Percentiles rank a stretch among this genome's conserved stretches.
Evolutionary conservation across 2,329 filamentous ascomycete genomes (phyloP).

Genomic region (Microdochium trichocladiopsis): DNA sequence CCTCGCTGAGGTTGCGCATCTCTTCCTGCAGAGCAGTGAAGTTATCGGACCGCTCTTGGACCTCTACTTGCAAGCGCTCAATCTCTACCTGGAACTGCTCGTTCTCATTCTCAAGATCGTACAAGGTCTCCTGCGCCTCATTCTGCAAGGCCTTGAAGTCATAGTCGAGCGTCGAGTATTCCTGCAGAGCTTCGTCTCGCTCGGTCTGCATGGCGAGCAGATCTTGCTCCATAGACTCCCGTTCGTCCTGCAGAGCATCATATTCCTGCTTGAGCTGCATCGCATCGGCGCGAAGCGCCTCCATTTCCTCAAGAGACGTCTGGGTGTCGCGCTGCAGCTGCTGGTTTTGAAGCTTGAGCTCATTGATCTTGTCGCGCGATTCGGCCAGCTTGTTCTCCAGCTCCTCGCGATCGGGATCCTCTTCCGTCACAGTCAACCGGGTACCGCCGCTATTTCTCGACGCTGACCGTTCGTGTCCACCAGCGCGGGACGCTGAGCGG

Average conservation of each 20-base stretch:
- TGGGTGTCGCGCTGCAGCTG: constrained; percentile 79
- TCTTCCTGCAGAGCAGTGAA: constrained; percentile 88
- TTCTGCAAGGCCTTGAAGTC: constrained; percentile 55
- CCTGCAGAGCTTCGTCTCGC: constrained; percentile 75
- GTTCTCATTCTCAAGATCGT: constrained; percentile 61
- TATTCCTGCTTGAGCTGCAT: constrained; percentile 56
- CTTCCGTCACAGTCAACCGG: constrained; percentile 48
- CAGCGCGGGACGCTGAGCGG: constrained; percentile 81
- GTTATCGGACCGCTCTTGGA: constrained; percentile 75
- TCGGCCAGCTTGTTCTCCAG: constrained; percentile 78
- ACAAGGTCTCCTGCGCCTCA: constrained; percentile 61
- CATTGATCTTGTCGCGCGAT: constrained; percentile 78
- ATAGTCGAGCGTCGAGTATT: constrained; percentile 49
- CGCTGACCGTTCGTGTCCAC: constrained; percentile 59
- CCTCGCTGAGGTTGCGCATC: constrained; percentile 87
- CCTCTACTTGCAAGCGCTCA: constrained; percentile 60
- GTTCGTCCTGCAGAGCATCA: constrained; percentile 70
- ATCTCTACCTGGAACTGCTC: constrained; percentile 68
- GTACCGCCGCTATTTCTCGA: constrained; percentile 68
- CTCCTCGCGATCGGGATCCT: constrained; percentile 79
- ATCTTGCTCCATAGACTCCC: constrained; percentile 74
- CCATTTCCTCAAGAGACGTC: constrained; percentile 71
- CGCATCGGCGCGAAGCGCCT: constrained; percentile 39
- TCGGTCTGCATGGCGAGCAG: constrained; percentile 73
- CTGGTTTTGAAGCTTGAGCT: constrained; percentile 82